Conservation (phyloP, 352 stramenopile genomes). For the Globisporangium parvum region DNA sequence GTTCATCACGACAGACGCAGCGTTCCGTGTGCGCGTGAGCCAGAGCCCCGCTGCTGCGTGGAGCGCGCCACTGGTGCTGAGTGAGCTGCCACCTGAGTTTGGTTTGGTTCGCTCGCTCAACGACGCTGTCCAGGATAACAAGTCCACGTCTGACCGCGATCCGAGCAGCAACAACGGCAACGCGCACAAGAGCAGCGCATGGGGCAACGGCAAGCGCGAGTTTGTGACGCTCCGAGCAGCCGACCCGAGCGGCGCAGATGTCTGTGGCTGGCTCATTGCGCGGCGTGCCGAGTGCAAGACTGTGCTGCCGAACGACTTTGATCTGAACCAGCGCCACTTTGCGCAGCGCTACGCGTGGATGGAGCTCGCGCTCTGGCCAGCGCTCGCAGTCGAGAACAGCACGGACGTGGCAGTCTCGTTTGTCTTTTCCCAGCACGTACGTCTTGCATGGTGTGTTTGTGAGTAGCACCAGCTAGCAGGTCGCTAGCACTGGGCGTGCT, state of each 20-base stretch:
- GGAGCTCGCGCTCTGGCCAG: constrained; percentile 41
- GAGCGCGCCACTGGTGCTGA: constrained; percentile 18
- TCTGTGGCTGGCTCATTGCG: constrained; percentile 33
- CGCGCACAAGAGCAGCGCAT: not conserved
- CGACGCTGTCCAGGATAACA: constrained; percentile 3
- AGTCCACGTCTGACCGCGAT: no score
- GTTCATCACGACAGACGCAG: constrained; percentile 30
- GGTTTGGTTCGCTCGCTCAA: constrained; percentile 37
- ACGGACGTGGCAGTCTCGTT: constrained; percentile 25
- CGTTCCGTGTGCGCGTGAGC: constrained; percentile 22
- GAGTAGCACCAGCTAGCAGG: not conserved
- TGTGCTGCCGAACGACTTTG: constrained; percentile 43
- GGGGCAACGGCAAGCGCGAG: constrained; percentile 10
- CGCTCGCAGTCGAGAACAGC: constrained; percentile 32
- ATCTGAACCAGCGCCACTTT: constrained; percentile 29
- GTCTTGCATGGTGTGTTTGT: not conserved
- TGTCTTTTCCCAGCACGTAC: constrained; percentile 37
- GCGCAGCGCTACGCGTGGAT: constrained; percentile 47
- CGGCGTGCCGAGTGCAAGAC: constrained; percentile 27
- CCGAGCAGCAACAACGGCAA: not conserved
- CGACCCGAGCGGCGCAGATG: constrained; percentile 1
- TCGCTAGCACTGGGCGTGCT: not conserved
- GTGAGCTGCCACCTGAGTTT: constrained; percentile 34
- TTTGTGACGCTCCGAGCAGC: constrained; percentile 17
- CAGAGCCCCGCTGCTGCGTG: constrained; percentile 20